Evolutionary conservation across 129 eudicot species (phyloP).

Genomic region (Flaveria bidentis): DNA sequence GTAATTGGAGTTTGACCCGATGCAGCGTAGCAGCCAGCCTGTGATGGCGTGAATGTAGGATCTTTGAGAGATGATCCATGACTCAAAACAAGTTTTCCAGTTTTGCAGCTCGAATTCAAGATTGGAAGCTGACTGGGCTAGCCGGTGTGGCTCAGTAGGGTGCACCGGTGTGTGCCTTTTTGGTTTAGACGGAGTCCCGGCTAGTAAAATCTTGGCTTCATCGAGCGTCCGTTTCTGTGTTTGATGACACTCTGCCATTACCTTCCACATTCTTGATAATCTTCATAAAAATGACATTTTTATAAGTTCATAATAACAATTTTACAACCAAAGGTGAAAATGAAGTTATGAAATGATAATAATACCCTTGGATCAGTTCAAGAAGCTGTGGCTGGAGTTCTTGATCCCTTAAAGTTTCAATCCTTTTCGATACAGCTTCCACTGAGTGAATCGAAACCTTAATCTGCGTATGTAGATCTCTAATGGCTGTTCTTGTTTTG

Average conservation of each 20-base stretch:
- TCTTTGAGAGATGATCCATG: constrained; percentile 87
- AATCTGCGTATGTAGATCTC: constrained; percentile 80
- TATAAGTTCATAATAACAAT: constrained; percentile 8
- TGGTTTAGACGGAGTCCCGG: constrained; percentile 77
- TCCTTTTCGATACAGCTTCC: constrained; percentile 91
- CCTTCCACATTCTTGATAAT: constrained; percentile 91
- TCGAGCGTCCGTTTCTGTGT: constrained; percentile 81
- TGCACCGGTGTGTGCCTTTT: constrained; percentile 60
- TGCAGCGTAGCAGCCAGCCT: constrained; percentile 90
- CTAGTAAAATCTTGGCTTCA: constrained; percentile 88
- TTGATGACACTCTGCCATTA: constrained; percentile 95
- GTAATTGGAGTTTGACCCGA: constrained; percentile 60
- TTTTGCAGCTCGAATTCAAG: constrained; percentile 81
- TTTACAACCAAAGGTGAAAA: neutral
- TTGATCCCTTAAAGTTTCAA: constrained; percentile 87
- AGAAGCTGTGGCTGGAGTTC: constrained; percentile 93
- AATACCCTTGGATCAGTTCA: constrained; percentile 86
- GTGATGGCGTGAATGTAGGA: constrained; percentile 73
- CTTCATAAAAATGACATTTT: constrained; percentile 38
- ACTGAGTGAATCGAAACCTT: constrained; percentile 95
- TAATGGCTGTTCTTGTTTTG: constrained; percentile 73
- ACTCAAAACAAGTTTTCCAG: constrained; percentile 77
- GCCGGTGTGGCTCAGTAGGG: constrained; percentile 74
- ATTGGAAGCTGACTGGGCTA: constrained; percentile 85
- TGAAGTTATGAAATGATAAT: constrained; percentile 18